phyloP scores from a whole-genome alignment of 345 rosid species.

The Brassica cretica region DNA sequence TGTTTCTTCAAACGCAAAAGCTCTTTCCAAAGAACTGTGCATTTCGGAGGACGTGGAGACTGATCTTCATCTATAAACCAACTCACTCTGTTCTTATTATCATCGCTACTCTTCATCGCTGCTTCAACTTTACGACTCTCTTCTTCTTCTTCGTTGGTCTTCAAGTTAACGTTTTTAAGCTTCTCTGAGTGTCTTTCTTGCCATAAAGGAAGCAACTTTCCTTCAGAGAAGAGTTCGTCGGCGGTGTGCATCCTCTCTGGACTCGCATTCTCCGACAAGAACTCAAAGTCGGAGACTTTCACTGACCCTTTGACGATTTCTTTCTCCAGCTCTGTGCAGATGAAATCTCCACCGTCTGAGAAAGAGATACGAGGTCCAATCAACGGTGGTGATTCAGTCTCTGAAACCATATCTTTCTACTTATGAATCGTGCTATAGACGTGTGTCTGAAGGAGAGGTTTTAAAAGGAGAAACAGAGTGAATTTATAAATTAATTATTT shows the following conservation, averaged over 20 bases:
- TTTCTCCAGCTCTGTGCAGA: slow-evolving; percentile 47
- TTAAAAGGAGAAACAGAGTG: slow-evolving; percentile 12
- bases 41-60: slow-evolving; percentile 93
- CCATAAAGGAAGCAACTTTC: slow-evolving; percentile 64
- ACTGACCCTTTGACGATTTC: slow-evolving; percentile 24
- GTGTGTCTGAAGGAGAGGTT: slow-evolving; percentile 8
- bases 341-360: slow-evolving; percentile 60
- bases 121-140: slow-evolving; percentile 29
- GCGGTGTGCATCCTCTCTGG: slow-evolving; percentile 59
- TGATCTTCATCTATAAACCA: slow-evolving; percentile 94
- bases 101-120: not conserved
- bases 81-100: slow-evolving; percentile 42
- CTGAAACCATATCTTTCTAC: slow-evolving; percentile 47
- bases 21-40: slow-evolving; percentile 95
- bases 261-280: slow-evolving; percentile 58
- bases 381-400: slow-evolving; percentile 48
- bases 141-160: slow-evolving; percentile 26
- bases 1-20: slow-evolving; percentile 82
- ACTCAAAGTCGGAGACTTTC: slow-evolving; percentile 75
- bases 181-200: slow-evolving; percentile 71
- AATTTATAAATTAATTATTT: not conserved
- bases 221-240: slow-evolving; percentile 64
- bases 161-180: slow-evolving; percentile 58
- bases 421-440: slow-evolving; percentile 25
- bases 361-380: slow-evolving; percentile 75